phyloP scores from a whole-genome alignment of 208 protist species.

The Leishmania amazonensis region DNA sequence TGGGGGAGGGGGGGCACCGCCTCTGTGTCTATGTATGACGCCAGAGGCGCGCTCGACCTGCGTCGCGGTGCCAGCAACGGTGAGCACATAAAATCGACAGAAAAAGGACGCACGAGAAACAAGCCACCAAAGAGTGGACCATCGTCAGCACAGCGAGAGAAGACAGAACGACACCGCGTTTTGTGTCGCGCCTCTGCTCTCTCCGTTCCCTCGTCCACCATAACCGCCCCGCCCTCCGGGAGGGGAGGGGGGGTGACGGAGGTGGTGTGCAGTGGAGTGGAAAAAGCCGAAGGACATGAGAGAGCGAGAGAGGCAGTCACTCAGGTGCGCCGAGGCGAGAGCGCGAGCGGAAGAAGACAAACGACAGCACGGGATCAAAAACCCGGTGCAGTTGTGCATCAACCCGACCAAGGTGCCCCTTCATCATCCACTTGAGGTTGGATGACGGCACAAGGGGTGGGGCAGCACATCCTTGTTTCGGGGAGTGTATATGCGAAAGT shows the following conservation, averaged over 20 bases:
- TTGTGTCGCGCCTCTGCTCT: neutral
- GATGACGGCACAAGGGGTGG: neutral
- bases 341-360: neutral
- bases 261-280: neutral
- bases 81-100: neutral
- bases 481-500: neutral
- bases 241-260: neutral
- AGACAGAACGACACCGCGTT: neutral
- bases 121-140: neutral
- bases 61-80: neutral
- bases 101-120: neutral
- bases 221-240: neutral
- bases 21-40: neutral
- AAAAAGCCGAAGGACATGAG: neutral
- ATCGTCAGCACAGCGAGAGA: neutral
- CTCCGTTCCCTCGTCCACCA: neutral
- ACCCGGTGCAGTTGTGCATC: neutral
- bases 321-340: neutral
- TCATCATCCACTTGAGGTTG: neutral
- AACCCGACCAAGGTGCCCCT: neutral
- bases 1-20: neutral
- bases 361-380: neutral
- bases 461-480: neutral
- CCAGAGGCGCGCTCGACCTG: neutral
- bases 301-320: neutral